Base-by-base conservation (phyloP, 208 protist genomes). In the Leishmania tropica region DNA sequence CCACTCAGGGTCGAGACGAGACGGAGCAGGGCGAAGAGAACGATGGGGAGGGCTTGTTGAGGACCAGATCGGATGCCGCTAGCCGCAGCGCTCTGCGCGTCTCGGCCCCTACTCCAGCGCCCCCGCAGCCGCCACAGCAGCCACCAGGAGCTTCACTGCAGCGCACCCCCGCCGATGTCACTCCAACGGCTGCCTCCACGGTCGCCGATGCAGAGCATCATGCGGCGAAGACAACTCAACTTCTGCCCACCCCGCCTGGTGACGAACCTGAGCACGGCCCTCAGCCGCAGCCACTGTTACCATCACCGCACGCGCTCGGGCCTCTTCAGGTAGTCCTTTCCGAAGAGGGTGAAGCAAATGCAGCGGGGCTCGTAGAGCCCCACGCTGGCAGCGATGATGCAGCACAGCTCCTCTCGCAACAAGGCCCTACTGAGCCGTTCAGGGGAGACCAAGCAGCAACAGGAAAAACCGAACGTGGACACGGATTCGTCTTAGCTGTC, bases 131-230 rank as follows among this genome's bases (percentile, higher is more conserved):
- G 4, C 42, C 42, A 7, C 42, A 45, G 42, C 42, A 45, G 62
- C 62, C 45, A 10, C 28, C 13, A 21, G 60, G 1, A 45, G 60
- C 45, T 10, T 53, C 62, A 68, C 10, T 17, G 40, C 72, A 48
- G 35, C 17, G 53, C 79, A 42, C 72, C 54, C n/a, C 37, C 62
- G 51, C 35, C 74, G 48, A 37, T 58, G 75, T 45, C 74, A 47
- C 75, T 28, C 31, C 64, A 68, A 68, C 28, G 35, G 35, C 64
- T 42, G 35, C 64, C 35, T 68, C 64, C 64, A 40, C 31, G 19
- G 31, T 42, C 2, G 64, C 21, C 35, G 64, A 42, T 42, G 64
- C 17, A 13, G 31, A 68, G 64, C 64, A 68, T 13, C 31, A 35
- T 40, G 15, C n/a, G 64, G 35, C 64, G 11, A 68, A 35, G 31